Evolutionary conservation across 1,284 basidiomycete genomes (phyloP).

Genomic region (Cryptococcus deneoformans): DNA sequence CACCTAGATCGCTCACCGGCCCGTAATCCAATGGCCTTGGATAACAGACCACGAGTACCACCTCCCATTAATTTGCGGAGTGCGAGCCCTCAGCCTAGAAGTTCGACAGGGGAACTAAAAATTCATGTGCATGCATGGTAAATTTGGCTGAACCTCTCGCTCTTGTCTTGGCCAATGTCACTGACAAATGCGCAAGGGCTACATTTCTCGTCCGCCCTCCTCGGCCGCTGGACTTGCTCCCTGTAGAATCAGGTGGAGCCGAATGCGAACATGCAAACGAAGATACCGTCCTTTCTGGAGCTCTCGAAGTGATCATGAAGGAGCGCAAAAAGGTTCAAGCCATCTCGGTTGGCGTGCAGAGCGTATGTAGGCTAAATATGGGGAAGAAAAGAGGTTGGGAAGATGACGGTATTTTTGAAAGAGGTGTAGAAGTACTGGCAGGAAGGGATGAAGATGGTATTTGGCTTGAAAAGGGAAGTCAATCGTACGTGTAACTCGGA

Average conservation of each 20-base stretch:
- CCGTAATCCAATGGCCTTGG: slow-evolving; percentile 13
- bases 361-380: slow-evolving; percentile 36
- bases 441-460: slow-evolving; percentile 35
- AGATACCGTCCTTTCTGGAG: slow-evolving; percentile 46
- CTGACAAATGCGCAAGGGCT: slow-evolving; percentile 23
- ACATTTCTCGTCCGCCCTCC: slow-evolving; percentile 34
- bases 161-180: no score
- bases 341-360: slow-evolving; percentile 43
- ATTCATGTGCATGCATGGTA: slow-evolving; percentile 44
- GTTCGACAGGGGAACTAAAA: slow-evolving; percentile 26
- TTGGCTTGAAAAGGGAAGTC: slow-evolving; percentile 44
- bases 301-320: slow-evolving; percentile 46
- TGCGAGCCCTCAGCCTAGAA: slow-evolving; percentile 26
- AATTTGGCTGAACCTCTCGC: not conserved
- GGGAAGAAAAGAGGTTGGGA: slow-evolving; percentile 37
- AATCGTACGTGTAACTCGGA: slow-evolving; percentile 21
- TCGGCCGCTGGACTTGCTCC: slow-evolving; percentile 29
- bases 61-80: slow-evolving; percentile 40
- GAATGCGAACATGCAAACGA: slow-evolving; percentile 36
- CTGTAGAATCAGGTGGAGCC: slow-evolving; percentile 23
- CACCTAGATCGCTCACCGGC: slow-evolving; percentile 29
- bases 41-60: slow-evolving; percentile 28
- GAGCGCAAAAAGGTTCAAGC: slow-evolving; percentile 40
- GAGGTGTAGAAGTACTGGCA: slow-evolving; percentile 38
- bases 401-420: slow-evolving; percentile 45